Base-by-base conservation (phyloP, 2,329 filamentous ascomycete genomes). In the Clarireedia monteithiana region DNA sequence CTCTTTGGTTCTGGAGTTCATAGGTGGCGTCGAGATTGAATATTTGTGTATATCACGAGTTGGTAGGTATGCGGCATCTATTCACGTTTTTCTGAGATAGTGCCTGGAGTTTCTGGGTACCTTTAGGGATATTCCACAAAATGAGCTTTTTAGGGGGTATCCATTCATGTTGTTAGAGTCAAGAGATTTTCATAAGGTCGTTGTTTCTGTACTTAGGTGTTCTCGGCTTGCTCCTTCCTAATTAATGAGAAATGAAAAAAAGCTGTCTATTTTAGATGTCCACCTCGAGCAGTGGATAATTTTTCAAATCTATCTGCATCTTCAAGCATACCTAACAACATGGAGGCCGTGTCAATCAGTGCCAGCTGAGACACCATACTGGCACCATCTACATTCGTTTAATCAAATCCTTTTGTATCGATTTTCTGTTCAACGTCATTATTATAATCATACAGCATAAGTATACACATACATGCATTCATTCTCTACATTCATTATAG, bases 11-110 rank as follows among this genome's bases (percentile, higher is more conserved):
- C 50, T 56, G 48, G 40, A 42, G 48, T 57, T 46, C 6, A 45
- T 54, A 55, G 53, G 51, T 34, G 56, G 40, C 48, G 52, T 46
- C n/a, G 53, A 49, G 20, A 54, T 49, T 17, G 24, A 30, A 49
- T 38, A 49, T 38, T 55, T 54, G 39, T 56, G 56, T 36, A 47
- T 55, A 58, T 59, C 36, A 50, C 38, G 53, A 48, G 50, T 40
- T 51, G 40, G 50, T 47, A 30, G 57, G 44, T 50, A 23, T 50
- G 36, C 46, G 47, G 27, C 51, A 42, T 42, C 9, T 42, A 20
- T 14, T 42, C 39, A 20, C 17, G 39, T 10, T 42, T 42, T 42
- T 42, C 17, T 42, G 39, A 34, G 30, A 53, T 17, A 53, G 20
- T 46, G 14, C 20, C 40, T 48, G 17, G 42, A 47, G n/a, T 10